phyloP scores from a whole-genome alignment of 371 early-diverging fungal genomes.

The Synchytrium microbalum region DNA sequence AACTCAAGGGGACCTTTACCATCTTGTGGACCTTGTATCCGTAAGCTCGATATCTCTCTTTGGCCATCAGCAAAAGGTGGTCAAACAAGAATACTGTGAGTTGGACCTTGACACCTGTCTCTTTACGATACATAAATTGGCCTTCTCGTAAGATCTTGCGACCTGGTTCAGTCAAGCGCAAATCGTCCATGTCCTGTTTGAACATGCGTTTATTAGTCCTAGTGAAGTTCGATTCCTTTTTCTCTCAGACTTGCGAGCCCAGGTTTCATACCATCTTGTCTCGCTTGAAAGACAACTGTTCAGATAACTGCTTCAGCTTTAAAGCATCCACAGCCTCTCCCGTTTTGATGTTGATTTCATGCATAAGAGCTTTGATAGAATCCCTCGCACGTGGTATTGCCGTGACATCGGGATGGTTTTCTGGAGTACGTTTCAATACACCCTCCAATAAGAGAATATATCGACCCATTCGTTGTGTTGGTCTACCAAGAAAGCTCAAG shows the following conservation, averaged over 20 bases:
- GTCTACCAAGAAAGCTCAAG: slow-evolving; percentile 68
- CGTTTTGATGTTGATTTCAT: slow-evolving; percentile 70
- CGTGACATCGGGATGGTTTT: slow-evolving; percentile 68
- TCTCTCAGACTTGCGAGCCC: no score
- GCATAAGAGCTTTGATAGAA: slow-evolving; percentile 58
- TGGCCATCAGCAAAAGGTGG: slow-evolving; percentile 72
- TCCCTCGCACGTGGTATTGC: slow-evolving; percentile 50
- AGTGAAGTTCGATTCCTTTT: slow-evolving; percentile 5
- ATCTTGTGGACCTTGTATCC: slow-evolving; percentile 60
- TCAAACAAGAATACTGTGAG: slow-evolving; percentile 77
- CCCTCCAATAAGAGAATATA: slow-evolving; percentile 80
- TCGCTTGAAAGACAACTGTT: slow-evolving; percentile 20
- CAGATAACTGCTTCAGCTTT: slow-evolving; percentile 48
- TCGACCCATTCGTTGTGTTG: slow-evolving; percentile 81
- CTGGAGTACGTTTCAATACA: slow-evolving; percentile 76
- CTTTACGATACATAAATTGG: slow-evolving; percentile 58
- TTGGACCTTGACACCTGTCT: slow-evolving; percentile 47
- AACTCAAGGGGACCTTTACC: no score
- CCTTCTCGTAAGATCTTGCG: slow-evolving; percentile 74
- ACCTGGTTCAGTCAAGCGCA: slow-evolving; percentile 59
- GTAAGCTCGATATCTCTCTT: slow-evolving; percentile 46
- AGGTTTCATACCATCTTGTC: no score
- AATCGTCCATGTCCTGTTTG: slow-evolving; percentile 40
- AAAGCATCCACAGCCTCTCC: slow-evolving; percentile 73
- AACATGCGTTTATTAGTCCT: neutral